phyloP scores from a whole-genome alignment of 495 filamentous ascomycete genomes.

The Penicillium cinerascens region DNA sequence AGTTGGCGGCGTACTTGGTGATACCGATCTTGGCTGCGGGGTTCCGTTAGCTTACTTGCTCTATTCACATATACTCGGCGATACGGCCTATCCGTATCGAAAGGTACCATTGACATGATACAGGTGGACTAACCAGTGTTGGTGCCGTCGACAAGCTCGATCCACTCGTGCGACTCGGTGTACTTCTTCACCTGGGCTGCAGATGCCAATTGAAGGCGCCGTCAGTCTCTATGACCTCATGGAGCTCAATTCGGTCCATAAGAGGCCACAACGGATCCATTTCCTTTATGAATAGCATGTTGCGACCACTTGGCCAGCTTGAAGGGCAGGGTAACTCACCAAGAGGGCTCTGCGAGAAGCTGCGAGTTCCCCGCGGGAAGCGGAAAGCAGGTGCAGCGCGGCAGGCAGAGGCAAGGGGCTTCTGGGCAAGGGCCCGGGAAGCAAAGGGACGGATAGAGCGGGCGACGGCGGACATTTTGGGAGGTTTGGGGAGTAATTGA shows the following conservation, averaged over 20 bases:
- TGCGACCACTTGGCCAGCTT: constrained; percentile 4
- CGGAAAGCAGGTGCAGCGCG: constrained; percentile 40
- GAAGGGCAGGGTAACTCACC: constrained; percentile 32
- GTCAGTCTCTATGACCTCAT: constrained; percentile 21
- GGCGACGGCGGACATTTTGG: constrained; percentile 42
- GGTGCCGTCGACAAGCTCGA: constrained; percentile 74
- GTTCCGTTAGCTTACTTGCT: constrained; percentile 5
- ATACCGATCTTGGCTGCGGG: constrained; percentile 75
- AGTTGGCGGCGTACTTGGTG: constrained; percentile 81
- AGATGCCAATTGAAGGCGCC: constrained; percentile 11
- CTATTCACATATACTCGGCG: background rate
- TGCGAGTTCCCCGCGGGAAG: constrained; percentile 52
- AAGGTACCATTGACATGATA: constrained; percentile 1
- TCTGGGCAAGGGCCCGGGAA: constrained; percentile 42
- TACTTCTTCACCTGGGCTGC: constrained; percentile 71
- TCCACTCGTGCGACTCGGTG: constrained; percentile 98
- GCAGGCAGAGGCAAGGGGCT: constrained; percentile 36
- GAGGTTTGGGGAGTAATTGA: constrained; percentile 14
- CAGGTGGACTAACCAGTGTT: constrained; percentile 40
- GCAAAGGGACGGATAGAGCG: constrained; percentile 41
- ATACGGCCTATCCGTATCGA: background rate
- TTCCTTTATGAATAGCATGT: background rate
- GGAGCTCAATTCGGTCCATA: constrained; percentile 1
- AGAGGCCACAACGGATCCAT: background rate
- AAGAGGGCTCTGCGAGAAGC: constrained; percentile 47